These are phyloP conservation scores for Oryza coarctata DNA, from an alignment of 176 grass and related monocot genomes.

Conservation along the genomic window DNA sequence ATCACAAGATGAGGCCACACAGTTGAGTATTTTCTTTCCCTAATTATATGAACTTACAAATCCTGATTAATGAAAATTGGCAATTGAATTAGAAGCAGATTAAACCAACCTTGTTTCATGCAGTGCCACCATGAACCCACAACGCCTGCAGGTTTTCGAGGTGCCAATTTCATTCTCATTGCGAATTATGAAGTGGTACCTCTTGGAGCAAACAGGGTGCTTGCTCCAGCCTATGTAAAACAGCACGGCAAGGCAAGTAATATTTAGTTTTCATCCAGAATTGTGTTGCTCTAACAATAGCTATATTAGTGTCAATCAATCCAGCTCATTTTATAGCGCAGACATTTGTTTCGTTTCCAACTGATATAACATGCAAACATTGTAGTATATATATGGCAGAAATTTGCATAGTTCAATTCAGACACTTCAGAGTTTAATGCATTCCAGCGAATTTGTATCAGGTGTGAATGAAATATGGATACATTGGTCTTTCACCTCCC, in stretches of 20 bases:
- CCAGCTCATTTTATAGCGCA: not conserved
- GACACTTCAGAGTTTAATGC: no score
- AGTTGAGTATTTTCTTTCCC: not conserved
- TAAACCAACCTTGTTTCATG: constrained; percentile 44
- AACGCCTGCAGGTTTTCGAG: constrained; percentile 46
- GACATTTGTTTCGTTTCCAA: not conserved
- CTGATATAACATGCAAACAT: not conserved
- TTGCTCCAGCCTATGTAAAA: constrained; percentile 69
- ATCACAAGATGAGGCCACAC: not conserved
- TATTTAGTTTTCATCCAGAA: not conserved
- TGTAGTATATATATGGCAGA: no score
- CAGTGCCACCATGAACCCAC: constrained; percentile 39
- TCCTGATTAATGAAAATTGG: not conserved
- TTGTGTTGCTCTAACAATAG: constrained; percentile 12
- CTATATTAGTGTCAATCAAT: not conserved
- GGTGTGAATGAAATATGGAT: no score
- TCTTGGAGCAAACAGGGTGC: constrained; percentile 71
- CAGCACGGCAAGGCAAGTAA: not conserved
- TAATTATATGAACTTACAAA: not conserved
- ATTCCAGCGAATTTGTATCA: no score
- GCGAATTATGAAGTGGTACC: constrained; percentile 81
- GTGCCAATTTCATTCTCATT: constrained; percentile 11
- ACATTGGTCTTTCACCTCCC: not conserved
- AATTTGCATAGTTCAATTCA: no score
- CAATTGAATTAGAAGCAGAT: not conserved